phyloP scores from a whole-genome alignment of 2,329 filamentous ascomycete genomes.

The Apiospora sp. region DNA sequence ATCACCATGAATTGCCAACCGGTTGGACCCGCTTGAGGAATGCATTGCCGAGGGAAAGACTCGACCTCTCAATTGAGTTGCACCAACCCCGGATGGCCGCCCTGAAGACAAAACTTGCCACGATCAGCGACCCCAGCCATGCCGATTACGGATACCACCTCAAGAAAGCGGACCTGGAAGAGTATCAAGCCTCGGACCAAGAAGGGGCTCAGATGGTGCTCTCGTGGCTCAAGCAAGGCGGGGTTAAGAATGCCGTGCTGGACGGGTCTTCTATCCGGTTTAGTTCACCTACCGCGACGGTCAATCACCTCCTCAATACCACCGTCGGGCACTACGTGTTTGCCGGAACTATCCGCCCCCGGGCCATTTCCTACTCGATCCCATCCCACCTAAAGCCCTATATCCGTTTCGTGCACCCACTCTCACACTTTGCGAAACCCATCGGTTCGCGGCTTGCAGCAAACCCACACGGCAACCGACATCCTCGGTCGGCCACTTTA shows the following conservation, averaged over 20 bases:
- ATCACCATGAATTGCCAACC: not conserved
- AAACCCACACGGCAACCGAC: not conserved
- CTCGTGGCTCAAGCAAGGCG: slow-evolving; percentile 51
- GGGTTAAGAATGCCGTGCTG: slow-evolving; percentile 43
- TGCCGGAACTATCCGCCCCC: slow-evolving; percentile 48
- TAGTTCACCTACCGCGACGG: slow-evolving; percentile 48
- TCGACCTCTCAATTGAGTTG: slow-evolving; percentile 28
- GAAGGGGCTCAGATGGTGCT: slow-evolving; percentile 47
- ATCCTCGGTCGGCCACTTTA: not conserved
- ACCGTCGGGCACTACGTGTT: slow-evolving; percentile 53
- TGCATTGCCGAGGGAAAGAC: not conserved
- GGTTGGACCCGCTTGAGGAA: not conserved
- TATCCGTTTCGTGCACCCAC: slow-evolving; percentile 57
- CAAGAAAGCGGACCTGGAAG: slow-evolving; percentile 45
- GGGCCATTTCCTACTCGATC: slow-evolving; percentile 54
- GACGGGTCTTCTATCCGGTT: slow-evolving; percentile 54
- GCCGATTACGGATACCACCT: slow-evolving; percentile 43
- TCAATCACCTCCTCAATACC: slow-evolving; percentile 51
- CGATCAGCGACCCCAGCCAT: slow-evolving; percentile 34
- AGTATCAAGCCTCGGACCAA: slow-evolving; percentile 46
- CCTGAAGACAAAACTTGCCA: slow-evolving; percentile 39
- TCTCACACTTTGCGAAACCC: slow-evolving; percentile 58
- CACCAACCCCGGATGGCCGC: slow-evolving; percentile 41
- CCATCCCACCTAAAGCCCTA: slow-evolving; percentile 47
- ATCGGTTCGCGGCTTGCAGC: not conserved